Conservation (phyloP, 139 green algal species). For the Pleodorina starrii region DNA sequence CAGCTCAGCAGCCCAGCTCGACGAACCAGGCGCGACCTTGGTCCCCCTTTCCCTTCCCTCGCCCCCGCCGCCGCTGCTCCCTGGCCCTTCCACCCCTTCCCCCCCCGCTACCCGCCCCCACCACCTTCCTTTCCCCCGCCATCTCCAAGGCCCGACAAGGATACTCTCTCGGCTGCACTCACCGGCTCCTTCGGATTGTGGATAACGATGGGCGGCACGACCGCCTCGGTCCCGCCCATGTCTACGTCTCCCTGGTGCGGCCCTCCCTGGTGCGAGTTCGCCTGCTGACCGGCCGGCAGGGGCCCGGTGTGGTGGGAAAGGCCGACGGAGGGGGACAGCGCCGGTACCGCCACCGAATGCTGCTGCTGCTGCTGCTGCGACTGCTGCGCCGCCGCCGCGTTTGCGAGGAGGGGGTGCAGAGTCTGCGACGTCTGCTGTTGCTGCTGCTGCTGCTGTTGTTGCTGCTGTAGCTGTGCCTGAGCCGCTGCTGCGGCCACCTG, state of each 20-base stretch:
- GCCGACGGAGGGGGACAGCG: background rate
- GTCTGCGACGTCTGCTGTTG: conserved; percentile 44
- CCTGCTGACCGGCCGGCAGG: background rate
- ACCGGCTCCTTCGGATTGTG: conserved; percentile 74
- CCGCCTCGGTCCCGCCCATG: conserved; percentile 73
- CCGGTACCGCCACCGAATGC: background rate
- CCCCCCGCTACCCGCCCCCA: too few species aligned
- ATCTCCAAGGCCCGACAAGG: too few species aligned
- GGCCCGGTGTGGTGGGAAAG: conserved; percentile 4
- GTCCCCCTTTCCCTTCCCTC: too few species aligned
- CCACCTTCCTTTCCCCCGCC: too few species aligned
- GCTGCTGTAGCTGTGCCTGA: conserved; percentile 22
- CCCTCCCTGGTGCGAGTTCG: background rate
- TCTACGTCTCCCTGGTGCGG: conserved; percentile 69
- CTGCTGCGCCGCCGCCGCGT: background rate
- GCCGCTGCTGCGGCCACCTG: conserved; percentile 38
- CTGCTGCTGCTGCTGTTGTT: conserved; percentile 42
- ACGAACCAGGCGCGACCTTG: too few species aligned
- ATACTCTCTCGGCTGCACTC: conserved; percentile 34
- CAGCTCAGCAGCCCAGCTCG: too few species aligned
- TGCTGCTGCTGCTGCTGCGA: conserved; percentile 9
- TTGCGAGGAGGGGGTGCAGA: conserved; percentile 38
- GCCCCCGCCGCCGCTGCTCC: too few species aligned
- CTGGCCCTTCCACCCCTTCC: too few species aligned
- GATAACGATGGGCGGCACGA: conserved; percentile 71